phyloP scores from a whole-genome alignment of 768 basidiomycete species.

The Mycena epipterygia region DNA sequence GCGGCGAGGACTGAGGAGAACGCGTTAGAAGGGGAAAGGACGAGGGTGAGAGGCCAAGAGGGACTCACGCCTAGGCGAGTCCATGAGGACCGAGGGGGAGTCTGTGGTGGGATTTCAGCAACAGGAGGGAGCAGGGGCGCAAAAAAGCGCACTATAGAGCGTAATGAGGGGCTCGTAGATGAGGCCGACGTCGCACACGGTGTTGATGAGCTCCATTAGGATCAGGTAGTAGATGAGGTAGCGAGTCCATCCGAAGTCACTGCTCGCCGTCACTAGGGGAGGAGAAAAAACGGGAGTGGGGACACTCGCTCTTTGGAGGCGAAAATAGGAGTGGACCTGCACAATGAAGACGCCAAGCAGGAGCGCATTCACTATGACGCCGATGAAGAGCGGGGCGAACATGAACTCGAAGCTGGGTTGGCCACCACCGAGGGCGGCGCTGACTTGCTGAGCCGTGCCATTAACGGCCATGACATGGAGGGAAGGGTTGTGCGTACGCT shows the following conservation, averaged over 20 bases:
- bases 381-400: slow-evolving; percentile 31
- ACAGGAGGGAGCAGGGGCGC: neutral
- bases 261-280: neutral
- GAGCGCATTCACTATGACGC: slow-evolving; percentile 10
- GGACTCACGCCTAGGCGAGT: slow-evolving; percentile 21
- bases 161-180: slow-evolving; percentile 34
- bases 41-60: neutral
- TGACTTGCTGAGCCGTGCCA: no score
- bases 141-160: slow-evolving; percentile 9
- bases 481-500: no score
- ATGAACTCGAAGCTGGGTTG: no score
- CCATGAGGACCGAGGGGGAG: neutral
- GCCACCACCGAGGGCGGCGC: no score
- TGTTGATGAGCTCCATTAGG: slow-evolving; percentile 31
- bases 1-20: neutral
- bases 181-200: slow-evolving; percentile 25
- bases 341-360: neutral
- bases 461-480: no score
- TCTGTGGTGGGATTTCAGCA: neutral
- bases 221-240: slow-evolving; percentile 33
- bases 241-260: slow-evolving; percentile 22
- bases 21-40: no score
- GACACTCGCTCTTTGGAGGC: slow-evolving; percentile 30
- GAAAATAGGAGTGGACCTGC: slow-evolving; percentile 34
- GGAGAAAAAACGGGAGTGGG: neutral